Evolutionary conservation across 2,329 filamentous ascomycete species (phyloP).

Genomic region (Alternaria alternata): DNA sequence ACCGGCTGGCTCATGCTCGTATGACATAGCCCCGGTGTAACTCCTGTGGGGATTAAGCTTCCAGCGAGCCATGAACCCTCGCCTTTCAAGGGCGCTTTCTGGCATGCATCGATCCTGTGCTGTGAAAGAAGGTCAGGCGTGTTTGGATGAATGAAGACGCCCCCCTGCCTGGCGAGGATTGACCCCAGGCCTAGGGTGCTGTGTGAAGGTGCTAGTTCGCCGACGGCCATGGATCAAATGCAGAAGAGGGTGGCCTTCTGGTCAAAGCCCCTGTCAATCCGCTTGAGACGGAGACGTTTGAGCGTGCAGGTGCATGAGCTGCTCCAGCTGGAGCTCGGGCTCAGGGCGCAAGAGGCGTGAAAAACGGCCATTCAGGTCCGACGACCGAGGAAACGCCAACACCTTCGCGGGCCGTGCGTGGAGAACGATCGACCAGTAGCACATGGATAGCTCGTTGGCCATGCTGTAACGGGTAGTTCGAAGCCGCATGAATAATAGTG

Average conservation of each 20-base stretch:
- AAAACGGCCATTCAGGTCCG: constrained; percentile 37
- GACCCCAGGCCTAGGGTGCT: constrained; percentile 7
- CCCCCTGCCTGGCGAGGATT: constrained; percentile 19
- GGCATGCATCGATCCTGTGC: not conserved
- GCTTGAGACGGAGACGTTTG: constrained; percentile 42
- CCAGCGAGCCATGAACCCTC: constrained; percentile 40
- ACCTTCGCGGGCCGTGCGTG: constrained; percentile 37
- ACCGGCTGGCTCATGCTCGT: constrained; percentile 46
- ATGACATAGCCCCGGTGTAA: constrained; percentile 53
- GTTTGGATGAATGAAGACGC: not conserved
- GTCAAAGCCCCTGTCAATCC: constrained; percentile 24
- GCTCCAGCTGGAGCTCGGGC: constrained; percentile 35
- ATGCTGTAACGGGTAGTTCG: constrained; percentile 21
- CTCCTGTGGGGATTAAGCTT: constrained; percentile 46
- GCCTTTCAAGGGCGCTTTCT: constrained; percentile 19
- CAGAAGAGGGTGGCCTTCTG: constrained; percentile 23
- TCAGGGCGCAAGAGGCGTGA: constrained; percentile 31
- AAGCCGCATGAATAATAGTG: constrained; percentile 18
- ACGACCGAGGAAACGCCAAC: constrained; percentile 30
- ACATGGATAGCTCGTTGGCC: constrained; percentile 18
- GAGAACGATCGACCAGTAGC: constrained; percentile 37
- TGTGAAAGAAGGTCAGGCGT: not conserved
- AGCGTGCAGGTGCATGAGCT: constrained; percentile 35
- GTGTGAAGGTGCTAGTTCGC: constrained; percentile 12
- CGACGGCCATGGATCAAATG: constrained; percentile 19